A percentile compares a stretch with the other conserved stretches of the same genome.
phyloP scores from a whole-genome alignment of 2,329 filamentous ascomycete genomes.

The Sporothrix variecibatus region DNA sequence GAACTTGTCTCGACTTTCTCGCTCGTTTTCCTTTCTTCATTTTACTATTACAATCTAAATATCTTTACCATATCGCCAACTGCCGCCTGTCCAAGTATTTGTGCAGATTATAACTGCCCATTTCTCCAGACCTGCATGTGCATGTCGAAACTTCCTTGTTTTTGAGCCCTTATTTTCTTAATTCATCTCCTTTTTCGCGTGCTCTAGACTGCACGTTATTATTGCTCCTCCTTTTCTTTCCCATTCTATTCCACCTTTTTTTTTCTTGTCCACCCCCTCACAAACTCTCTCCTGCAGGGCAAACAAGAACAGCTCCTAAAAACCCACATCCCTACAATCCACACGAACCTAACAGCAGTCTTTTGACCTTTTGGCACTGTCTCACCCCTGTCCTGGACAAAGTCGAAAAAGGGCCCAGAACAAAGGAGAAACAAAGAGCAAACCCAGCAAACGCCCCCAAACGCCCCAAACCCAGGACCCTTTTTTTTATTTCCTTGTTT shows the following conservation, averaged over 20 bases:
- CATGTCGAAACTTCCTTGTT: neutral
- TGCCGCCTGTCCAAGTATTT: neutral
- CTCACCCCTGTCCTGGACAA: constrained; percentile 8
- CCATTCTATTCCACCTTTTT: neutral
- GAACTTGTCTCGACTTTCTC: neutral
- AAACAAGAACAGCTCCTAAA: constrained; percentile 14
- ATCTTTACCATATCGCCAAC: neutral
- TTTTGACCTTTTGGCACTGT: neutral
- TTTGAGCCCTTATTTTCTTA: neutral
- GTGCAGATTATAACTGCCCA: neutral
- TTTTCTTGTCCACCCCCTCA: neutral
- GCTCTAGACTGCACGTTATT: neutral
- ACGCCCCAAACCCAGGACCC: neutral
- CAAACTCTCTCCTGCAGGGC: neutral
- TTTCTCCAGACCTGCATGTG: neutral
- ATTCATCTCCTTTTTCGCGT: neutral
- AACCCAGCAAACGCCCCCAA: neutral
- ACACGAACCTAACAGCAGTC: too few species aligned
- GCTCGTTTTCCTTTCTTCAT: neutral
- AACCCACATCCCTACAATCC: neutral
- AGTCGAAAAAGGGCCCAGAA: constrained; percentile 11
- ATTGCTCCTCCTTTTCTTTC: too few species aligned
- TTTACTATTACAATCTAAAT: neutral
- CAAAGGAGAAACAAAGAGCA: neutral
- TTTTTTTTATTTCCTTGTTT: neutral